Evolutionary conservation across 306 rosid species (phyloP).

Genomic region (Fagus sylvatica): DNA sequence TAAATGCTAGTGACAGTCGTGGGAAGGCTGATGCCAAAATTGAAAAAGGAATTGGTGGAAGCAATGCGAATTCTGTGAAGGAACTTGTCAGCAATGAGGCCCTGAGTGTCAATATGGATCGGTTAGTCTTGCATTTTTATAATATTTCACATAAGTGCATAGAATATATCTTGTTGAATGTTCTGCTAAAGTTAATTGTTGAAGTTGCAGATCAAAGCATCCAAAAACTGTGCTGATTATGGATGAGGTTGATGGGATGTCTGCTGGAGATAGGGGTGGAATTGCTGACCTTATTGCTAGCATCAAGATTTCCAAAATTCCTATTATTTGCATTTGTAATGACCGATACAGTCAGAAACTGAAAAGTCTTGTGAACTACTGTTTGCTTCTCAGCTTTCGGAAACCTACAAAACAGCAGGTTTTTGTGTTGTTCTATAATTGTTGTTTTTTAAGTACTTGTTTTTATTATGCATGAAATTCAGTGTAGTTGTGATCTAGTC

Average conservation of each 20-base stretch:
- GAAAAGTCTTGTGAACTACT: constrained; percentile 92
- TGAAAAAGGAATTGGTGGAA: constrained; percentile 87
- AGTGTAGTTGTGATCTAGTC: constrained; percentile 15
- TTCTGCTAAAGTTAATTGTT: constrained; percentile 17
- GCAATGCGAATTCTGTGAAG: constrained; percentile 82
- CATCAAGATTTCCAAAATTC: constrained; percentile 90
- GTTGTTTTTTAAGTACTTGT: neutral
- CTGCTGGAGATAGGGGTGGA: constrained; percentile 99
- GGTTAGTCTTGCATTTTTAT: constrained; percentile 56
- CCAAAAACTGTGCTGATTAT: constrained; percentile 84
- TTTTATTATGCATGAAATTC: neutral
- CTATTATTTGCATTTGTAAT: constrained; percentile 95
- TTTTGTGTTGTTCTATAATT: neutral
- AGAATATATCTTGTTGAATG: constrained; percentile 14
- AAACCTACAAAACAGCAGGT: constrained; percentile 99
- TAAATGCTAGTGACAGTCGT: constrained; percentile 96
- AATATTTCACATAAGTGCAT: constrained; percentile 13
- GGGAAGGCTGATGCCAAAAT: constrained; percentile 95
- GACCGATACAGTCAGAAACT: constrained; percentile 97
- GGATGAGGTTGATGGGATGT: constrained; percentile 99
- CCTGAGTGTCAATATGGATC: constrained; percentile 46
- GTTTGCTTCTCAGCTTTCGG: constrained; percentile 83
- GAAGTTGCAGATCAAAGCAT: constrained; percentile 66
- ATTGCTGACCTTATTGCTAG: constrained; percentile 89
- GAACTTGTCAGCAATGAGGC: constrained; percentile 76